Evolutionary conservation across 2,329 filamentous ascomycete species (phyloP), one percentile per base, ranked within the genome.

Genomic region (Aspergillus tanneri): DNA sequence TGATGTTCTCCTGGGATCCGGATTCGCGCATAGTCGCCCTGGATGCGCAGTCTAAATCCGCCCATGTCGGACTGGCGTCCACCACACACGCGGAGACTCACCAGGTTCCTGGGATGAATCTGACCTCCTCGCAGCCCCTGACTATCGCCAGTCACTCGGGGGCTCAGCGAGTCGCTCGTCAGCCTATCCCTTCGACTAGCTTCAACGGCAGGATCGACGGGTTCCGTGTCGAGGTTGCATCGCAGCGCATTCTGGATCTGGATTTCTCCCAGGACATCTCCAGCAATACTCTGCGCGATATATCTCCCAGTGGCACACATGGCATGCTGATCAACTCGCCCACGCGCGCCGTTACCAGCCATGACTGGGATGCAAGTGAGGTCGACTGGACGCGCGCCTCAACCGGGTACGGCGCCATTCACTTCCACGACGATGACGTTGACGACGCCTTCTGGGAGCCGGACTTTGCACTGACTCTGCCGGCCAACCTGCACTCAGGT

Each of bases 401-500:
- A 22, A 66, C 59, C 25, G 68, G 67, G 1, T 70, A 67, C 43
- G 66, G 68, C 6, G 67, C 68, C 1, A 71, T 71, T 34, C 67
- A 71, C 45, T 71, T 71, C 50, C 68, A 71, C 46, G 68, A 71
- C 16, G 68, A 71, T 41, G 68, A 71, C 45, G 45, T 70, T 6
- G 67, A 71, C 48, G 68, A 71, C 52, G 67, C 68, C 3, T 52
- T 44, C 5, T 70, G 65, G 67, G 57, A 53, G 5, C 69, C 64
- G 1, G 60, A 68, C 47, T 67, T 70, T 41, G 68, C 25, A 58
- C 57, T 38, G 3, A 36, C 5, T 41, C 47, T 19, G 45, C 58
- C 18, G 49, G 47, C 1, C 65, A 61, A 16, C 62, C 65, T n/a
- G 56, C 58, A 18, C 66, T 67, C 52, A 58, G 61, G 1, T 52